These are phyloP conservation scores for Penicillium sp. DNA, from an alignment of 2,329 filamentous ascomycete species.

Conservation along the genomic window DNA sequence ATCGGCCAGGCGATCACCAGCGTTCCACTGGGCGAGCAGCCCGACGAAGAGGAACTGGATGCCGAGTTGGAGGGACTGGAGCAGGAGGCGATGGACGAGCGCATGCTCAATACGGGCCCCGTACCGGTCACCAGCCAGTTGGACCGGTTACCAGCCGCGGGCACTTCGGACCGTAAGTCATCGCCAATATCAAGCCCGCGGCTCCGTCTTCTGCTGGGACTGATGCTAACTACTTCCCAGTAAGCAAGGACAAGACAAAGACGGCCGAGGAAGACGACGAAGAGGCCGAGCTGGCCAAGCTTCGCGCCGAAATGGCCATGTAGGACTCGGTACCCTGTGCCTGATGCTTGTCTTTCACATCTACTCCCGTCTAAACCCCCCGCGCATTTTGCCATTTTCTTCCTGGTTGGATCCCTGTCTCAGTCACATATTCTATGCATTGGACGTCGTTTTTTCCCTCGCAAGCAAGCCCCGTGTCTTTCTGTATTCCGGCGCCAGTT, in stretches of 20 bases:
- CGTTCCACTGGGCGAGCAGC: slow-evolving; percentile 62
- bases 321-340: slow-evolving; percentile 46
- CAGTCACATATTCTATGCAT: slow-evolving; percentile 21
- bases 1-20: slow-evolving; percentile 81
- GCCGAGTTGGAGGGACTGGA: slow-evolving; percentile 81
- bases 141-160: slow-evolving; percentile 70
- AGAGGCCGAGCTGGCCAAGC: slow-evolving; percentile 85
- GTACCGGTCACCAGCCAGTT: slow-evolving; percentile 79
- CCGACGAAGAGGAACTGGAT: slow-evolving; percentile 85
- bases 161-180: slow-evolving; percentile 72
- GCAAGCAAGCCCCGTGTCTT: slow-evolving; percentile 18
- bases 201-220: too few species aligned
- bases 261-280: slow-evolving; percentile 81
- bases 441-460: slow-evolving; percentile 14
- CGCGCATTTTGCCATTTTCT: slow-evolving; percentile 6
- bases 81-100: slow-evolving; percentile 87
- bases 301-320: slow-evolving; percentile 98
- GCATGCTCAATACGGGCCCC: slow-evolving; percentile 84
- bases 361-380: slow-evolving; percentile 1
- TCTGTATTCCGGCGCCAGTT: slow-evolving; percentile 10
- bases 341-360: slow-evolving; percentile 1
- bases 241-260: slow-evolving; percentile 49
- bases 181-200: too few species aligned
- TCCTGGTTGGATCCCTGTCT: slow-evolving; percentile 10
- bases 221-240: slow-evolving; percentile 9